Conservation (phyloP, 768 basidiomycete genomes). For the Boletus barrowsii region DNA sequence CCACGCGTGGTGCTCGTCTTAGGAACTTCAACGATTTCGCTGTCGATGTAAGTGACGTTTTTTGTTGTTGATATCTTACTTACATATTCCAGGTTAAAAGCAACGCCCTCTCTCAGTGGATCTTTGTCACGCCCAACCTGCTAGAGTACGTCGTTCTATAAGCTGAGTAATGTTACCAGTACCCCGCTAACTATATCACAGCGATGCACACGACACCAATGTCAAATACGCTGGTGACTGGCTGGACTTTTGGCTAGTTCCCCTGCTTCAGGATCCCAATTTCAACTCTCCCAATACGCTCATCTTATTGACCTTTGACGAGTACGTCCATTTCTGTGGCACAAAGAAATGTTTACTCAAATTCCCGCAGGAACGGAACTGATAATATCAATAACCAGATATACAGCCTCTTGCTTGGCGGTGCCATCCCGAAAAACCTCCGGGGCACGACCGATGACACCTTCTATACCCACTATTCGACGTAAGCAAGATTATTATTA, state of each 20-base stretch:
- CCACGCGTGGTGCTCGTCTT: constrained; percentile 40
- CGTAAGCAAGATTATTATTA: constrained; percentile 11
- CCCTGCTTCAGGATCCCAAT: too few species aligned
- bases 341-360: not conserved
- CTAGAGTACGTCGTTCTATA: constrained; percentile 15
- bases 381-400: constrained; percentile 46
- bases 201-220: too few species aligned
- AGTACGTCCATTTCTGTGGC: too few species aligned
- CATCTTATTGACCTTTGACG: too few species aligned
- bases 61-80: not conserved
- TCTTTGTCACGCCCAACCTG: constrained; percentile 62
- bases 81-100: constrained; percentile 28
- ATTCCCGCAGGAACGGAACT: constrained; percentile 21
- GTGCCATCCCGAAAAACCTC: constrained; percentile 41
- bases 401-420: constrained; percentile 43
- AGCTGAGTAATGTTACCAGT: not conserved
- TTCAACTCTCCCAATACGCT: too few species aligned
- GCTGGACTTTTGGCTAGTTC: too few species aligned
- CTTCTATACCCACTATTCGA: constrained; percentile 62
- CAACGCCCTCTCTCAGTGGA: constrained; percentile 53
- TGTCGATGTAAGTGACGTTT: constrained; percentile 38
- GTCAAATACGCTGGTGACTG: too few species aligned
- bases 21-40: constrained; percentile 63
- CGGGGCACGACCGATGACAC: constrained; percentile 46
- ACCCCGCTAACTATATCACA: not conserved